These are phyloP conservation scores for Spathaspora hagerdaliae DNA, from an alignment of 805 yeast species.

Conservation along the genomic window DNA sequence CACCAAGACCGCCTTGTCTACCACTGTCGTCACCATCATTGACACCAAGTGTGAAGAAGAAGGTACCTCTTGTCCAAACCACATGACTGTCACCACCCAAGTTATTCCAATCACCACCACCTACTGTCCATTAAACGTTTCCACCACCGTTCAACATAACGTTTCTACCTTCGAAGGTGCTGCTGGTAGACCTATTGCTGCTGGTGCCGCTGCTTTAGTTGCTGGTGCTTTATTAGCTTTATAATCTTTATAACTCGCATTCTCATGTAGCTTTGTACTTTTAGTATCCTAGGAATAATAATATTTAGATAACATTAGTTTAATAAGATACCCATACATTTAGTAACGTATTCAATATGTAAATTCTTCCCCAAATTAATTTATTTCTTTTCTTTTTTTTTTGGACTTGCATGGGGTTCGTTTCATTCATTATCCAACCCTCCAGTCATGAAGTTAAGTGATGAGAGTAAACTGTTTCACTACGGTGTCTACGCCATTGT, in stretches of 20 bases:
- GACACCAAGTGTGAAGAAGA: conserved; percentile 36
- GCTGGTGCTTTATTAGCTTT: conserved; percentile 58
- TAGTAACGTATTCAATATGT: no score
- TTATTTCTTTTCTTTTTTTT: no score
- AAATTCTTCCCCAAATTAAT: no score
- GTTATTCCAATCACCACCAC: conserved; percentile 20
- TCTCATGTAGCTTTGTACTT: no score
- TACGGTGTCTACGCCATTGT: conserved; percentile 56
- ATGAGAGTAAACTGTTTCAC: conserved; percentile 56
- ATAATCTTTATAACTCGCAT: conserved; percentile 26
- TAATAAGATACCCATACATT: no score
- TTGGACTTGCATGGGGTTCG: no score
- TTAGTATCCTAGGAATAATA: no score
- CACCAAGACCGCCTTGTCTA: conserved; percentile 27
- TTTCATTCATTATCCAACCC: background rate
- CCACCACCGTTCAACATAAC: conserved; percentile 15
- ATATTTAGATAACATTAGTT: no score
- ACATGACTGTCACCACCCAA: conserved; percentile 11
- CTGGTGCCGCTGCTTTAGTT: conserved; percentile 47
- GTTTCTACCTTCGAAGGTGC: conserved; percentile 38
- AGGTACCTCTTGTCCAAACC: conserved; percentile 43
- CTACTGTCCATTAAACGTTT: conserved; percentile 11
- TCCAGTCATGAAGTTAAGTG: conserved; percentile 19
- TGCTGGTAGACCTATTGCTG: conserved; percentile 33
- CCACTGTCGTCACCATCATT: conserved; percentile 45